Evolutionary conservation across 2,329 filamentous ascomycete species (phyloP), one percentile per base, ranked within the genome.

Genomic region (Aspergillus hortae): DNA sequence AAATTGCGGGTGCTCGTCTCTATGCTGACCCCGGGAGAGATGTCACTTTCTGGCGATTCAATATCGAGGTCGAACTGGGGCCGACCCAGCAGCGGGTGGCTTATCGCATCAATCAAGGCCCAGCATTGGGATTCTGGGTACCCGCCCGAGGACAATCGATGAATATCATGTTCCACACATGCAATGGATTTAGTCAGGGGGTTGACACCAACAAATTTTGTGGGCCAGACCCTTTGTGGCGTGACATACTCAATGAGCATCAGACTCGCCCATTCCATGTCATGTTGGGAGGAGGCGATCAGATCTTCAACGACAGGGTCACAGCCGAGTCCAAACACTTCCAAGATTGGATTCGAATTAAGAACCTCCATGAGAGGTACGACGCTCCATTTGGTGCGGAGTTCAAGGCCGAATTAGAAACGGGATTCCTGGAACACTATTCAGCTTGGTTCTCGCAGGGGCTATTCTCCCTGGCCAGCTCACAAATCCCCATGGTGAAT

Each of bases 121-220:
- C 92, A 5, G 84, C 90, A 2, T 85, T 89, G 48, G 90, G 88
- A 1, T 99, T 99, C 69, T 99, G 94, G 92, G 90, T 99, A 0
- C 94, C 95, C 4, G 88, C 87, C 30, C 82, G 80, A 46, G 87
- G 85, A 14, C 81, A 95, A 68, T 83, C 88, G 2, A 99, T 99
- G 94, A 96, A 97, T 74, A 89, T 96, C 68, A 96, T 97, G 91
- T 99, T 96, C 74, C 84, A 97, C 75, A 96, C 89, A 68, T 96
- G 94, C 76, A 99, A 99, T 68, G 94, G 95, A 2, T 99, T 99
- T 76, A 92, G 90, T 61, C 70, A 87, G 47, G 87, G 83, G 51
- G 88, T 89, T 21, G 86, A 95, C 56, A 76, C 90, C 0, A 81
- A 95, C 66, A 80, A 86, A 43, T 87, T 96, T 67, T 94, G 87